Evolutionary conservation across 2,329 filamentous ascomycete species (phyloP).

Genomic region (Cercospora citrullina): DNA sequence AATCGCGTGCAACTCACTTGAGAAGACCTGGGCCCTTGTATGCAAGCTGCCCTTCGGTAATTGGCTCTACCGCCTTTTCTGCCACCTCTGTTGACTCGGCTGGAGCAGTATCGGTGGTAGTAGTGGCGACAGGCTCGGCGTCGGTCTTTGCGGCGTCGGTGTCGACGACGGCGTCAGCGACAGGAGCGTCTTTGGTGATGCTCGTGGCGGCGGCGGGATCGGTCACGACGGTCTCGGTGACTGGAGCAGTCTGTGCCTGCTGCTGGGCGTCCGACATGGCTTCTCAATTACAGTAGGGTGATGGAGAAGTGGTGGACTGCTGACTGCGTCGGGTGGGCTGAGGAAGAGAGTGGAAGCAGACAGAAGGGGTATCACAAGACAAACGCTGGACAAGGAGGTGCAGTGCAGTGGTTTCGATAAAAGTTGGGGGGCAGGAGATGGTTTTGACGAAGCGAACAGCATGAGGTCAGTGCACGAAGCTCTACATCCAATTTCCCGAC

Average conservation of each 20-base stretch:
- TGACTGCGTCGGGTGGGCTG: neutral
- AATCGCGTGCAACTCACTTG: conserved; percentile 65
- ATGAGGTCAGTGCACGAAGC: neutral
- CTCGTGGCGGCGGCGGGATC: conserved; percentile 40
- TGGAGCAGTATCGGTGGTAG: conserved; percentile 37
- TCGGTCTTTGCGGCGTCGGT: conserved; percentile 45
- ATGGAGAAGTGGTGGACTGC: neutral
- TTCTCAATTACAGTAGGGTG: conserved; percentile 2
- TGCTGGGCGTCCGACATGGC: conserved; percentile 34
- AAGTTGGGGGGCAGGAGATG: neutral
- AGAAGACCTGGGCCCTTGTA: conserved; percentile 88
- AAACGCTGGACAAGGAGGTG: neutral
- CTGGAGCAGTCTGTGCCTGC: conserved; percentile 18
- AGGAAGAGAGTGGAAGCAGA: neutral
- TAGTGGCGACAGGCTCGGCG: conserved; percentile 30
- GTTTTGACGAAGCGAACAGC: neutral
- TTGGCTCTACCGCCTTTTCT: conserved; percentile 60
- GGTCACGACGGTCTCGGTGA: conserved; percentile 25
- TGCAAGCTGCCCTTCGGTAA: conserved; percentile 80
- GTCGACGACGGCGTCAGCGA: conserved; percentile 38
- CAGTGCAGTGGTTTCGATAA: neutral
- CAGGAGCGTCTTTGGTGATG: conserved; percentile 41
- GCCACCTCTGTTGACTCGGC: conserved; percentile 47
- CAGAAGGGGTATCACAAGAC: neutral
- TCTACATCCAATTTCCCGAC: neutral